Evolutionary conservation across 768 basidiomycete genomes (phyloP).

Genomic region (Heimioporus sp.): DNA sequence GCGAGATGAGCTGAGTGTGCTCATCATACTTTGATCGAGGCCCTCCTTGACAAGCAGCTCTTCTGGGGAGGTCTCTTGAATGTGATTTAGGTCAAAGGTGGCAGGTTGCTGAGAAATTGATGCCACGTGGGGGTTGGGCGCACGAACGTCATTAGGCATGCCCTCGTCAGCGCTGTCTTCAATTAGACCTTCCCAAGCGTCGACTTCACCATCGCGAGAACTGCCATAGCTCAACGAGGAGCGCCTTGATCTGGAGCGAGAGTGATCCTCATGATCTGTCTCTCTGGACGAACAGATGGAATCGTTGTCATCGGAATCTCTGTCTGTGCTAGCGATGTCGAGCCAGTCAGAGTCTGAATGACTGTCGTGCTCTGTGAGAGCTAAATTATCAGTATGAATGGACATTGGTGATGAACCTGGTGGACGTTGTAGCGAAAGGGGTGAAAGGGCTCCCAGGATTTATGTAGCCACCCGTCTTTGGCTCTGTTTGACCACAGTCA

Average conservation of each 20-base stretch:
- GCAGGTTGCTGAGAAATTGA: conserved; percentile 18
- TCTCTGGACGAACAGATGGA: conserved; percentile 55
- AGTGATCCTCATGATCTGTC: conserved; percentile 57
- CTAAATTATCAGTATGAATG: conserved; percentile 39
- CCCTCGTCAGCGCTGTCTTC: conserved; percentile 59
- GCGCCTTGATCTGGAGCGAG: conserved; percentile 58
- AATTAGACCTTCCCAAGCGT: conserved; percentile 77
- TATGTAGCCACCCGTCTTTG: conserved; percentile 29
- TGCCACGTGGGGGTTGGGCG: conserved; percentile 22
- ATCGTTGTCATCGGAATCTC: conserved; percentile 68
- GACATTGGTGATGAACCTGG: conserved; percentile 22
- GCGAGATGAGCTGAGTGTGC: conserved; percentile 74
- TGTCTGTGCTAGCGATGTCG: conserved; percentile 65
- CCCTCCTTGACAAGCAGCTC: conserved; percentile 71
- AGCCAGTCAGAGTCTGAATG: conserved; percentile 85
- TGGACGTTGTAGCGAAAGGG: conserved; percentile 31
- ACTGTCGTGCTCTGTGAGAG: conserved; percentile 61
- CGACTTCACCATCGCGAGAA: conserved; percentile 66
- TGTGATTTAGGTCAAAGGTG: conserved; percentile 26
- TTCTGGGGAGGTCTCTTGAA: conserved; percentile 45
- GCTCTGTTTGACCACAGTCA: conserved; percentile 22
- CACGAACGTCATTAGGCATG: conserved; percentile 22
- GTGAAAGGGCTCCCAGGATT: conserved; percentile 18
- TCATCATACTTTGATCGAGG: conserved; percentile 80
- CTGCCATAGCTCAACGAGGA: conserved; percentile 71